Base-by-base conservation (phyloP, 495 filamentous ascomycete genomes). In the Immersiella caudata region DNA sequence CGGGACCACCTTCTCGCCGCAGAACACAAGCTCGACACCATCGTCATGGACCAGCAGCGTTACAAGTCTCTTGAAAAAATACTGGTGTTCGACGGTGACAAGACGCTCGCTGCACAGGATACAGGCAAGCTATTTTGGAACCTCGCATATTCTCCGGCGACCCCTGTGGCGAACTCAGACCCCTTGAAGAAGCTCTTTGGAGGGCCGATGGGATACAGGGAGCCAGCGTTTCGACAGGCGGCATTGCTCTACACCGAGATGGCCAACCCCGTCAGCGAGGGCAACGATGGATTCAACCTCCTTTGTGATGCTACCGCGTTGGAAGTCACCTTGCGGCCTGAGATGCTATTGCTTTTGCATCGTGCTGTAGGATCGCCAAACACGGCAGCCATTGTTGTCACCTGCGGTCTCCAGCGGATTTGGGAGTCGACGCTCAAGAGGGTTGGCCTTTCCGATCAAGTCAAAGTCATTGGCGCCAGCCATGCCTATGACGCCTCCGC, bases 21-120 rank as follows among this genome's bases (percentile, higher is more conserved):
- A n/a, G 50, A 80, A 59, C 51, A 35, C 0, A 71, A n/a, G 20
- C 65, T 89, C 21, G 81, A 86, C 35, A 67, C 81, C 12, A 69
- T 74, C 8, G 9, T 86, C 26, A 3, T 21, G 26, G 14, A 24
- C 20, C 12, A 60, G 9, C 22, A 60, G n/a, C 14, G 29, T 8
- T 22, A 67, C 16, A 64, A 65, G 22, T 46, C 77, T 9, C 65
- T 79, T 46, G 66, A 83, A 65, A 86, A 79, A 0, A 71, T 86
- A 51, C 65, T 90, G 60, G 80, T 87, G 0, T 65, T 90, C 29
- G 88, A 90, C 68, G 87, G 74, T 4, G 87, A 90, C 68, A 85
- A 73, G 65, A 90, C 87, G 0, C 73, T 91, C 66, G 75, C 82
- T 56, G 68, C 81, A 21, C 62, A 81, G 54, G 88, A 91, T 67